Percentiles rank a stretch among this genome's conserved stretches.
phyloP scores from a whole-genome alignment of 345 rosid genomes.

The Arabis alpina region DNA sequence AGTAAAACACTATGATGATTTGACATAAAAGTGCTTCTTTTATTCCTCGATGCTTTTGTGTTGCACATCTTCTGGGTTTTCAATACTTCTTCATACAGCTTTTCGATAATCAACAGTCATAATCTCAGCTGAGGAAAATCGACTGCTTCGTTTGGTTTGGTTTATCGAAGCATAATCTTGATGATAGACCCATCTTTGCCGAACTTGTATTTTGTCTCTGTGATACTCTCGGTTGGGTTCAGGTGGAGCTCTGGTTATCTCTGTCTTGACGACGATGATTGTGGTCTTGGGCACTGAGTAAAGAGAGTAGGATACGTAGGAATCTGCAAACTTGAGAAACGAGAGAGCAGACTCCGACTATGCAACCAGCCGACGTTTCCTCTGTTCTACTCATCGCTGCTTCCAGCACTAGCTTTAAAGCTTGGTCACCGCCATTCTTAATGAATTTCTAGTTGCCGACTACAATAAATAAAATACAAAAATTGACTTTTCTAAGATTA shows the following conservation, averaged over 20 bases:
- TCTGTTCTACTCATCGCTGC: conserved; percentile 37
- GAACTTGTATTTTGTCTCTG: background rate
- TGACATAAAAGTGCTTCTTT: background rate
- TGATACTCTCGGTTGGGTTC: conserved; percentile 1
- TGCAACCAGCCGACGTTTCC: conserved; percentile 38
- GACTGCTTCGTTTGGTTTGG: background rate
- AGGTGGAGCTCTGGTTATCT: conserved; percentile 17
- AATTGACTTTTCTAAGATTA: background rate
- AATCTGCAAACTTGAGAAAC: conserved; percentile 38
- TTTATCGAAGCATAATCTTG: background rate
- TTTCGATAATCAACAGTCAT: background rate
- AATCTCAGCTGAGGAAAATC: background rate
- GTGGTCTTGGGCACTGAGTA: conserved; percentile 10
- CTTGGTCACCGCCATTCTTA: conserved; percentile 1
- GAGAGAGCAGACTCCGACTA: conserved; percentile 37
- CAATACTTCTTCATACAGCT: background rate
- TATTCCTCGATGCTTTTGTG: background rate
- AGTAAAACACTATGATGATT: background rate
- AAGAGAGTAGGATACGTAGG: conserved; percentile 34
- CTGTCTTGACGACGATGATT: conserved; percentile 11
- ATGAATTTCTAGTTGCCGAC: background rate
- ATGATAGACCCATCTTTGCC: background rate
- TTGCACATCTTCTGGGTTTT: conserved; percentile 12
- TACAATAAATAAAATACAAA: background rate
- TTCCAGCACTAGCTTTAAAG: conserved; percentile 10